These are phyloP conservation scores for Lentinula aciculospora DNA, from an alignment of 768 basidiomycete species.

Conservation along the genomic window DNA sequence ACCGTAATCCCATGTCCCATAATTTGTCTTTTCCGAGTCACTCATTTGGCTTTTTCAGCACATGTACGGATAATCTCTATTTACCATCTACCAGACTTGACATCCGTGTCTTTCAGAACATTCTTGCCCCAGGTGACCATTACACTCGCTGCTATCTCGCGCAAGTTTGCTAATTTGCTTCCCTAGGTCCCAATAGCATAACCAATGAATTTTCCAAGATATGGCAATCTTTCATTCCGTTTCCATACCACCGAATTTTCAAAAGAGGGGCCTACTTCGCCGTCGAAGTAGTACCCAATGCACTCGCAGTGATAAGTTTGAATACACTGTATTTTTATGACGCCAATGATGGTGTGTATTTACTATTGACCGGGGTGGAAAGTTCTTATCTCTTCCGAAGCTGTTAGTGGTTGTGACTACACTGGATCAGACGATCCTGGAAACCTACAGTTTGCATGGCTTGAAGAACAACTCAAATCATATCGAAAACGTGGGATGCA, in stretches of 20 bases:
- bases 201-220: constrained; percentile 70
- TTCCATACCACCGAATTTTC: constrained; percentile 74
- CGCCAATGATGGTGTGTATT: constrained; percentile 68
- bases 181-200: constrained; percentile 59
- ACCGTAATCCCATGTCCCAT: constrained; percentile 52
- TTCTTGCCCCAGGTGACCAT: constrained; percentile 52
- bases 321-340: constrained; percentile 93
- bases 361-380: not conserved
- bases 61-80: constrained; percentile 38
- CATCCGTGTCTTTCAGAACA: constrained; percentile 39
- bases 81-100: not conserved
- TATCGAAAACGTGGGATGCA: constrained; percentile 72
- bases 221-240: constrained; percentile 79
- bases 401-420: constrained; percentile 69
- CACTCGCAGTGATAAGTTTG: constrained; percentile 74
- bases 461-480: constrained; percentile 73
- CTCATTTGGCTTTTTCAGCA: constrained; percentile 30
- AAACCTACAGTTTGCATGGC: constrained; percentile 84
- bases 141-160: constrained; percentile 4
- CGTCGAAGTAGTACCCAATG: constrained; percentile 70
- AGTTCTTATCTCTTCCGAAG: constrained; percentile 26
- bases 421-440: constrained; percentile 73
- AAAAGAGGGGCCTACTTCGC: constrained; percentile 85
- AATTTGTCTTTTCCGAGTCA: constrained; percentile 9
- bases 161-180: constrained; percentile 2